Evolutionary conservation across 1,139 yeast species (phyloP).

Genomic region (Debaryomyces udenii): DNA sequence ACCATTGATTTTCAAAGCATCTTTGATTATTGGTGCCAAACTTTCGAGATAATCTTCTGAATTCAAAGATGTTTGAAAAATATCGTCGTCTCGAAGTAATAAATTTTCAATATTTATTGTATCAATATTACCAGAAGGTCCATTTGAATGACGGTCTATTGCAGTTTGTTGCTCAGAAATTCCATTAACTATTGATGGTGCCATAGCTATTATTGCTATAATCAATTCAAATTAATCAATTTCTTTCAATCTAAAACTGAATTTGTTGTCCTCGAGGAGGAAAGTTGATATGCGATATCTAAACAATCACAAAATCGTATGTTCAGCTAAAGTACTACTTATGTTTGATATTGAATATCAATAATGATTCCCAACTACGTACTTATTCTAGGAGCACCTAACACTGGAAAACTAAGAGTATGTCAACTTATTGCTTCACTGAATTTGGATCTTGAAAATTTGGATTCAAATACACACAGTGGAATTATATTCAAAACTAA

Average conservation of each 20-base stretch:
- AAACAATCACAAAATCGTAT: too few species aligned
- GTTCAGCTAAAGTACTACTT: background rate
- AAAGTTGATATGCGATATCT: too few species aligned
- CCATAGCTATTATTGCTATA: conserved; percentile 12
- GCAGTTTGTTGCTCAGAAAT: conserved; percentile 2
- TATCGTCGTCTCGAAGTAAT: conserved; percentile 48
- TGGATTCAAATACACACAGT: conserved; percentile 31
- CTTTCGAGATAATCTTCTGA: conserved; percentile 80
- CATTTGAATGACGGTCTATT: conserved; percentile 8
- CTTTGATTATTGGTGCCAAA: conserved; percentile 75
- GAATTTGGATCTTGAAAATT: conserved; percentile 12
- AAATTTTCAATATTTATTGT: conserved; percentile 44
- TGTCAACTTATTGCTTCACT: conserved; percentile 25
- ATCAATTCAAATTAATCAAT: background rate
- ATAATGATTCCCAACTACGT: conserved; percentile 37
- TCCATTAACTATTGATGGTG: conserved; percentile 17
- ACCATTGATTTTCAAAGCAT: conserved; percentile 60
- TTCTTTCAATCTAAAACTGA: conserved; percentile 1
- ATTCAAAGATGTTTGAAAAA: conserved; percentile 51
- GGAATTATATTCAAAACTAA: conserved; percentile 37
- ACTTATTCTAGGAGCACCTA: conserved; percentile 42
- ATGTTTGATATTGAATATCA: background rate
- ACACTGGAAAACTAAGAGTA: conserved; percentile 38
- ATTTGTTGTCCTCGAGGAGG: too few species aligned
- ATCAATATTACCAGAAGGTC: conserved; percentile 19